phyloP scores from a whole-genome alignment of 1,139 yeast species.

The Candida sanyaensis region DNA sequence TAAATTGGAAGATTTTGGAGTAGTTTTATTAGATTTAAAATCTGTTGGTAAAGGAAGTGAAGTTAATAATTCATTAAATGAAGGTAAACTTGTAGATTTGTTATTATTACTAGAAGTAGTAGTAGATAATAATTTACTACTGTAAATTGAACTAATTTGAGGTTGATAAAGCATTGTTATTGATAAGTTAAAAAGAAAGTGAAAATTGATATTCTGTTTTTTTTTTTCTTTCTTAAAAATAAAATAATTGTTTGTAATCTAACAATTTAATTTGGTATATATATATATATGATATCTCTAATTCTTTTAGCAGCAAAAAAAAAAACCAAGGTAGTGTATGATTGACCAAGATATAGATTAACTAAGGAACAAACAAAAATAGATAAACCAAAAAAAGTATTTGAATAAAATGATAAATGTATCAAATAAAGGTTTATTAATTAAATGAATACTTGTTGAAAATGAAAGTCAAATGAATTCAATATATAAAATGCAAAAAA shows the following conservation, averaged over 20 bases:
- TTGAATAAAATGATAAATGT: too few species aligned
- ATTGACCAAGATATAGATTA: not conserved
- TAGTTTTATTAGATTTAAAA: constrained; percentile 17
- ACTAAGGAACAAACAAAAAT: too few species aligned
- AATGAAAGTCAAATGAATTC: too few species aligned
- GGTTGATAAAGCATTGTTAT: constrained; percentile 5
- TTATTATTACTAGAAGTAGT: not conserved
- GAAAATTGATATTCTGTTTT: not conserved
- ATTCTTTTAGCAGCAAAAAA: constrained; percentile 3
- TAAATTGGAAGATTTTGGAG: constrained; percentile 2
- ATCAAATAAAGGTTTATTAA: too few species aligned
- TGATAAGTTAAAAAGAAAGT: not conserved
- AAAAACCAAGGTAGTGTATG: not conserved
- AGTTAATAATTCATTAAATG: constrained; percentile 39
- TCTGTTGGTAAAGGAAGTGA: constrained; percentile 37
- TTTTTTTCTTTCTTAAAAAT: too few species aligned
- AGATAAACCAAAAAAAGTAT: too few species aligned
- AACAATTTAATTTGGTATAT: not conserved
- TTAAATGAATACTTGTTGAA: too few species aligned
- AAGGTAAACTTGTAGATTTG: constrained; percentile 27
- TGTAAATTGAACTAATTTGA: not conserved
- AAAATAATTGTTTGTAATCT: too few species aligned
- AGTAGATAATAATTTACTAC: constrained; percentile 1
- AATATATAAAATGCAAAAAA: too few species aligned
- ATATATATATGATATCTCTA: not conserved